These are phyloP conservation scores for Coccomyxa sp. DNA, from an alignment of 139 green algal genomes.

Conservation along the genomic window DNA sequence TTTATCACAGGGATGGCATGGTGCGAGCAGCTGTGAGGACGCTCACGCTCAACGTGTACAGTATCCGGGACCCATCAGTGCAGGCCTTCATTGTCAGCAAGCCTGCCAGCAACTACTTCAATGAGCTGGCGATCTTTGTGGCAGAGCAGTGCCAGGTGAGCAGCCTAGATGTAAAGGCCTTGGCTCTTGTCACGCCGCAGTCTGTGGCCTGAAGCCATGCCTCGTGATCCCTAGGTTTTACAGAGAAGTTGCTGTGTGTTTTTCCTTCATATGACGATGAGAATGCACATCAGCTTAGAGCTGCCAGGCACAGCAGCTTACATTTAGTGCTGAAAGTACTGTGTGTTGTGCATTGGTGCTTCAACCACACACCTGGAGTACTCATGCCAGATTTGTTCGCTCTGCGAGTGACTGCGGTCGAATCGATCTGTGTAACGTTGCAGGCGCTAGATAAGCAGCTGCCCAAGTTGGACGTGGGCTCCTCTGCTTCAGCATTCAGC, in stretches of 20 bases:
- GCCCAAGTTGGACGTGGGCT: conserved; percentile 22
- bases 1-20: conserved; percentile 71
- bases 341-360: neutral
- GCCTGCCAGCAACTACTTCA: conserved; percentile 59
- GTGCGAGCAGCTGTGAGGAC: conserved; percentile 94
- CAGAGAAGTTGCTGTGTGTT: no score
- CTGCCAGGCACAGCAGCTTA: neutral
- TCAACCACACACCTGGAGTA: no score
- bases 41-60: conserved; percentile 92
- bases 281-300: no score
- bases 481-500: conserved; percentile 28
- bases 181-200: no score
- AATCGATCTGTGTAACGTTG: no score
- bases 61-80: conserved; percentile 67
- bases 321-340: neutral
- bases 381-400: no score
- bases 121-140: conserved; percentile 58
- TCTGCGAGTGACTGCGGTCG: no score
- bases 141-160: conserved; percentile 69
- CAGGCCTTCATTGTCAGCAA: conserved; percentile 56
- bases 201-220: no score
- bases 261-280: no score
- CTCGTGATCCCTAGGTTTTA: no score
- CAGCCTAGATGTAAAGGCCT: no score
- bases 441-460: conserved; percentile 46